Evolutionary conservation across 306 rosid genomes (phyloP), one percentile per base, ranked within the genome.

Genomic region (Clitoria ternatea): DNA sequence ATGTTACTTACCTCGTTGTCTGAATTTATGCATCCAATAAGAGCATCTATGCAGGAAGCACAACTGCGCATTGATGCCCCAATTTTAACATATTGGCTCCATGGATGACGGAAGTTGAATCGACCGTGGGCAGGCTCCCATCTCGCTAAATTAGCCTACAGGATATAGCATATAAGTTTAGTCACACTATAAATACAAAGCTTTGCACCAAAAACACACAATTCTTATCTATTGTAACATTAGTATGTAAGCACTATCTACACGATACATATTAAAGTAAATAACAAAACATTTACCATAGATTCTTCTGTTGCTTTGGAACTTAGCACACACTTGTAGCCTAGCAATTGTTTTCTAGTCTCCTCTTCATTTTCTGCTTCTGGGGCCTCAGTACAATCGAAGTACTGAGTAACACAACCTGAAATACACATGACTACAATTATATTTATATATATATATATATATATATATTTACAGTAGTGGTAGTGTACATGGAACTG

Each of bases 41-140:
- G 90, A 77, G 96, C 91, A 69, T 94, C 99, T 2, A 91, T 66
- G 74, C 91, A 85, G 3, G 84, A 86, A 64, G 97, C 97, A 62
- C 89, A 87, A 17, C 77, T 70, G 13, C 99, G 90, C 96, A 91
- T 76, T 37, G 86, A 74, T 1, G 89, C 86, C 1, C 91, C 97
- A 2, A 94, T 79, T 80, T 89, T 80, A 11, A 89, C 88, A 80
- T 94, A 89, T 50, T 82, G 89, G 32, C 78, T 84, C 97, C 97
- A 94, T 1, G 97, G 99, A n/a, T 94, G 99, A 10, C 87, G 71
- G 12, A 91, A 94, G 77, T 76, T 84, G 80, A 94, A 94, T 26
- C 77, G 67, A n/a, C 97, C 95, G 7, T 89, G 97, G 0, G 85
- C 84, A 1, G 96, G 97, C 27, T 94, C 99, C 99, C 99, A 94